Evolutionary conservation across 345 rosid genomes (phyloP).

Genomic region (Ceriops decandra): DNA sequence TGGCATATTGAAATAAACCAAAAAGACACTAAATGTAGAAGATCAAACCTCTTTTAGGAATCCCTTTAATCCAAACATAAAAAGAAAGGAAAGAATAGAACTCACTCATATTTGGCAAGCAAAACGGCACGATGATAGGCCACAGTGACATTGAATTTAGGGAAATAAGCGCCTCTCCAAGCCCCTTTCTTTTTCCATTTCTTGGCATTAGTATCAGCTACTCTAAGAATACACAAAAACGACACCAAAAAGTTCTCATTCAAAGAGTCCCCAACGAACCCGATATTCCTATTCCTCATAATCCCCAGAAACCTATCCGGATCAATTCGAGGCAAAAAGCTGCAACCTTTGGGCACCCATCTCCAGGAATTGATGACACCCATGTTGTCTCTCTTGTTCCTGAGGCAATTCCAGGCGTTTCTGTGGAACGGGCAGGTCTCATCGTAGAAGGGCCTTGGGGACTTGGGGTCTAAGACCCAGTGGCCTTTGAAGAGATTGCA

Average conservation of each 20-base stretch:
- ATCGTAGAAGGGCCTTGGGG: conserved; percentile 48
- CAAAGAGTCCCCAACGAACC: conserved; percentile 87
- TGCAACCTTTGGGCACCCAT: conserved; percentile 74
- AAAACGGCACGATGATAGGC: conserved; percentile 92
- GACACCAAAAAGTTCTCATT: conserved; percentile 85
- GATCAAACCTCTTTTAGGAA: neutral
- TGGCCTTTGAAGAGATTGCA: conserved; percentile 75
- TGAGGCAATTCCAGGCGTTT: conserved; percentile 87
- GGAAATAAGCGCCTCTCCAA: conserved; percentile 95
- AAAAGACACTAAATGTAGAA: neutral
- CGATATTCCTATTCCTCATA: conserved; percentile 76
- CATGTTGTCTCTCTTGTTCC: conserved; percentile 66
- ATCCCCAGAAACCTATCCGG: conserved; percentile 49
- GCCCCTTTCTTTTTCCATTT: conserved; percentile 94
- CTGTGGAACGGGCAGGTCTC: conserved; percentile 91
- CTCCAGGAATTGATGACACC: conserved; percentile 67
- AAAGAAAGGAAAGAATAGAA: neutral
- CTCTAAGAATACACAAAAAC: conserved; percentile 71
- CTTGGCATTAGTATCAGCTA: conserved; percentile 58
- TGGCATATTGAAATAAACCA: too few relatives aligned
- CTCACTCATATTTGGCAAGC: conserved; percentile 73
- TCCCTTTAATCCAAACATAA: neutral
- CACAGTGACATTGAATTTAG: conserved; percentile 74
- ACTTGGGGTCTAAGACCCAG: conserved; percentile 50
- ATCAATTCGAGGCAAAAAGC: conserved; percentile 45